Evolutionary conservation across 768 basidiomycete genomes (phyloP).

Genomic region (Russula sp.): DNA sequence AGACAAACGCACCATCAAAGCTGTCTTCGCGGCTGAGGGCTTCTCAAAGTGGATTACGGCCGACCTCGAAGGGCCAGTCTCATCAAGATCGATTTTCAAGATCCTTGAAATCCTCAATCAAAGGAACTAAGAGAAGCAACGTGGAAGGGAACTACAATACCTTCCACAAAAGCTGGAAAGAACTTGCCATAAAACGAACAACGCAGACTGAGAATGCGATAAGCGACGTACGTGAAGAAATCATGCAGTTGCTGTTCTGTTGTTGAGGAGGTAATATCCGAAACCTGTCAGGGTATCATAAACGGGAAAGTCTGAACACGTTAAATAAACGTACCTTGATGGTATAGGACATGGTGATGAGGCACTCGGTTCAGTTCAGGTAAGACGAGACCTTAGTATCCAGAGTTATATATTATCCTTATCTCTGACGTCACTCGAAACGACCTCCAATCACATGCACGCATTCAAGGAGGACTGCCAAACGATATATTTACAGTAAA

Average conservation of each 20-base stretch:
- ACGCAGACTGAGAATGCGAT: not conserved
- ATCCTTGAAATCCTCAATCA: constrained; percentile 43
- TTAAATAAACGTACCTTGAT: constrained; percentile 6
- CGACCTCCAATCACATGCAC: not conserved
- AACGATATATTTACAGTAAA: not conserved
- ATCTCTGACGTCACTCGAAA: constrained; percentile 1
- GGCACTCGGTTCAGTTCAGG: not conserved
- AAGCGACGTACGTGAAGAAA: constrained; percentile 63
- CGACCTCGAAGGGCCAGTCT: constrained; percentile 33
- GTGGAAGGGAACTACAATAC: constrained; percentile 33
- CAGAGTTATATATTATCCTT: not conserved
- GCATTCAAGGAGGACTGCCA: not conserved
- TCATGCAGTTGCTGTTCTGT: constrained; percentile 62
- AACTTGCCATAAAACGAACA: not conserved
- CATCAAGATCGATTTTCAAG: constrained; percentile 50
- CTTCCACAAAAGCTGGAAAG: constrained; percentile 75
- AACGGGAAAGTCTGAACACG: not conserved
- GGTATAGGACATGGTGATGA: constrained; percentile 4
- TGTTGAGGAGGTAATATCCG: constrained; percentile 59
- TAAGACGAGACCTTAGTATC: not conserved
- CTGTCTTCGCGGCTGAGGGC: constrained; percentile 74
- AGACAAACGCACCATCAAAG: constrained; percentile 53
- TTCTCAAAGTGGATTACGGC: constrained; percentile 86
- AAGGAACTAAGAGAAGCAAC: not conserved
- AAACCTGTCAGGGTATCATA: constrained; percentile 42